Evolutionary conservation across 805 yeast genomes (phyloP).

Genomic region (Torulaspora franciscae): DNA sequence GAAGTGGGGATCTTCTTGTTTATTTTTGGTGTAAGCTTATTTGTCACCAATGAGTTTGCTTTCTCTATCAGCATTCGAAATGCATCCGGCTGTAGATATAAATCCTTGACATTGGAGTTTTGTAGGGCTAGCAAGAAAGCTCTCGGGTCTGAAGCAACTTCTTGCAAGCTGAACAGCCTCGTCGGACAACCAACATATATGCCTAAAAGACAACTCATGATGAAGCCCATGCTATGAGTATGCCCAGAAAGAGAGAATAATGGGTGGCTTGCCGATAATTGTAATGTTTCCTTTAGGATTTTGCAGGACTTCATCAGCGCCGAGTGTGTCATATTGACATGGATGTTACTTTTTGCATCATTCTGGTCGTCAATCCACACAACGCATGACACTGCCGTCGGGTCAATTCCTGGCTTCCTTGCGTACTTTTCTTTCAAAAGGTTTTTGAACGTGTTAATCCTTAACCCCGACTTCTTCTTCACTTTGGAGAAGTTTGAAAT

Average conservation of each 20-base stretch:
- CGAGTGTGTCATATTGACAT: conserved; percentile 45
- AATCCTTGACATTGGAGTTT: conserved; percentile 76
- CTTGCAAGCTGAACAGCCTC: conserved; percentile 69
- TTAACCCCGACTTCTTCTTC: conserved; percentile 24
- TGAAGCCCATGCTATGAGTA: conserved; percentile 78
- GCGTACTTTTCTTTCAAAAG: conserved; percentile 19
- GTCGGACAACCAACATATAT: conserved; percentile 85
- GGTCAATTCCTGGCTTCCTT: conserved; percentile 18
- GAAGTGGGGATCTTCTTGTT: conserved; percentile 15
- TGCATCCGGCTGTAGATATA: conserved; percentile 80
- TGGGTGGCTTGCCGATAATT: conserved; percentile 64
- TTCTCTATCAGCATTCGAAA: conserved; percentile 65
- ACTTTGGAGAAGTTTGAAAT: conserved; percentile 32
- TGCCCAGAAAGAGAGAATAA: conserved; percentile 84
- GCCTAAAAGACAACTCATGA: conserved; percentile 81
- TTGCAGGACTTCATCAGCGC: conserved; percentile 75
- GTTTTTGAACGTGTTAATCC: conserved; percentile 21
- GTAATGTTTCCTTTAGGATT: conserved; percentile 87
- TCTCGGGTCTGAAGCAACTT: conserved; percentile 68
- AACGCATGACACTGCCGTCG: conserved; percentile 35
- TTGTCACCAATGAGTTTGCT: conserved; percentile 45
- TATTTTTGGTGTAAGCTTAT: conserved; percentile 1
- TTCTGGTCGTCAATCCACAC: conserved; percentile 31
- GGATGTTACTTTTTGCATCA: conserved; percentile 26
- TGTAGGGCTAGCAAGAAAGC: conserved; percentile 66